These are phyloP conservation scores for Prunus campanulata DNA, from an alignment of 306 rosid species.

Conservation along the genomic window DNA sequence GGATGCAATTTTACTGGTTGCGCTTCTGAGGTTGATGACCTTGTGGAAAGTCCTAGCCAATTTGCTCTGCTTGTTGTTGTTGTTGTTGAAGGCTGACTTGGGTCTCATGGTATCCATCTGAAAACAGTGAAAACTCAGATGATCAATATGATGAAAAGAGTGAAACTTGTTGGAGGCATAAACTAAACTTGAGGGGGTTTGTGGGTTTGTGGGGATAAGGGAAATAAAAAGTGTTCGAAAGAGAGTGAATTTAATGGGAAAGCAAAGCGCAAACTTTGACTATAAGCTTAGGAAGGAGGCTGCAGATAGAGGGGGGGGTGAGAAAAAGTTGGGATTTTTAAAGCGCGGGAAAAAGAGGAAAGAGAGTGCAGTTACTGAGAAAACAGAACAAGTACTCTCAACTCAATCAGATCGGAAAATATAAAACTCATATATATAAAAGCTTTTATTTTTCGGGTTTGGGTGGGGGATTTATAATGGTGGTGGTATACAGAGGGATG, in stretches of 20 bases:
- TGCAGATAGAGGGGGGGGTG: conserved; percentile 17
- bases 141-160: not conserved
- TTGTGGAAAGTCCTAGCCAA: conserved; percentile 58
- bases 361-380: conserved; percentile 17
- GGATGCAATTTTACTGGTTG: conserved; percentile 55
- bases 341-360: conserved; percentile 35
- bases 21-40: conserved; percentile 59
- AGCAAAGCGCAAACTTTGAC: conserved; percentile 56
- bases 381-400: not conserved
- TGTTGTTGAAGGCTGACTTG: conserved; percentile 46
- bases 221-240: conserved; percentile 21
- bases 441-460: not conserved
- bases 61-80: conserved; percentile 31
- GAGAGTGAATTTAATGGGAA: conserved; percentile 37
- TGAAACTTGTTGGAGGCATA: conserved; percentile 27
- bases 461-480: not conserved
- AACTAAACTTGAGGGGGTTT: conserved; percentile 2
- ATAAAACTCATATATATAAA: not conserved
- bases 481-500: conserved; percentile 28
- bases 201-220: conserved; percentile 6
- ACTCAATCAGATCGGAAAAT: not conserved
- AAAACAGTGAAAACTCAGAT: not conserved
- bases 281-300: conserved; percentile 8
- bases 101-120: conserved; percentile 70
- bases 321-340: conserved; percentile 9